A percentile compares a stretch with the other conserved stretches of the same genome.
phyloP scores from a whole-genome alignment of 768 basidiomycete genomes.

The Podaxis rugospora region DNA sequence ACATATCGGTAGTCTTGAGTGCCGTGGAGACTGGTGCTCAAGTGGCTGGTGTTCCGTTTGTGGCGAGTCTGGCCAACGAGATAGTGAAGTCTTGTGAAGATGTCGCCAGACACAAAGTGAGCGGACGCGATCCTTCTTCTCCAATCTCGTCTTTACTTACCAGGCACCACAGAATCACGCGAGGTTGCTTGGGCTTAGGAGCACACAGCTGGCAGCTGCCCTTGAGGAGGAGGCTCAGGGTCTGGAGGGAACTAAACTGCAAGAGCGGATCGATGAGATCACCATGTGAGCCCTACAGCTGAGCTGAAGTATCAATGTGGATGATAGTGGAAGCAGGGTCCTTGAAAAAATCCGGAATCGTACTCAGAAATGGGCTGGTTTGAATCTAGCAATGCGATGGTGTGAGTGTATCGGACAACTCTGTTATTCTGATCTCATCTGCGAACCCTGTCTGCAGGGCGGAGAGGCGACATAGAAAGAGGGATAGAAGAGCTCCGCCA shows the following conservation, averaged over 20 bases:
- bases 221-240: conserved; percentile 36
- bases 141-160: neutral
- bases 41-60: conserved; percentile 40
- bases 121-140: neutral
- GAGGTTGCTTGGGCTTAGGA: conserved; percentile 36
- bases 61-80: conserved; percentile 36
- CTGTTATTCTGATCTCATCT: neutral
- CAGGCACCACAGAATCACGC: conserved; percentile 33
- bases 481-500: conserved; percentile 37
- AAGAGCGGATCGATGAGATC: conserved; percentile 37
- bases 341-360: conserved; percentile 34
- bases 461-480: conserved; percentile 38
- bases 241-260: conserved; percentile 37
- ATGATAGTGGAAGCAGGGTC: conserved; percentile 27
- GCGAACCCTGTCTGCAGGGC: conserved; percentile 28
- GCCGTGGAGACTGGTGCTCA: conserved; percentile 38
- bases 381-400: neutral
- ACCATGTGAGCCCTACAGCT: conserved; percentile 30
- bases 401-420: conserved; percentile 23
- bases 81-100: conserved; percentile 42
- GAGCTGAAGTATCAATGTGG: neutral
- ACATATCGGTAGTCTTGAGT: conserved; percentile 18
- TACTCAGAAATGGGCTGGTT: conserved; percentile 30
- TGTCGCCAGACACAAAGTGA: conserved; percentile 46
- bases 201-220: conserved; percentile 32